Conservation (phyloP, 139 green algal genomes). For the Pedinophyceae sp. region DNA sequence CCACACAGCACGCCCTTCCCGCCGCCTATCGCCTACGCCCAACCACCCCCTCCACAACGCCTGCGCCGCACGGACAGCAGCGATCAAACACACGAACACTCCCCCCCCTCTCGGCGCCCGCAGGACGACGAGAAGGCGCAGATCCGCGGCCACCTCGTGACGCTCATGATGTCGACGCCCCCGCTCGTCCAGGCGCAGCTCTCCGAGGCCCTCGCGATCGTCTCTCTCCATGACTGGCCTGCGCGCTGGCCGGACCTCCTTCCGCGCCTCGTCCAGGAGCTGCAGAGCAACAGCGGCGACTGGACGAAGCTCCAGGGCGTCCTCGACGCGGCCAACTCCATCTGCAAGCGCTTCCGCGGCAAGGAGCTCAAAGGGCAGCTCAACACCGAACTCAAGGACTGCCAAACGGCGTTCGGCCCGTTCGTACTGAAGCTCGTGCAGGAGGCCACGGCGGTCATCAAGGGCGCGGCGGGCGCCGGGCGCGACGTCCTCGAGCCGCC, state of each 20-base stretch:
- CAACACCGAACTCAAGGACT: constrained; percentile 48
- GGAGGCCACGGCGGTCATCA: constrained; percentile 14
- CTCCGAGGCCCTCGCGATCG: constrained; percentile 80
- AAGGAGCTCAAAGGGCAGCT: constrained; percentile 3
- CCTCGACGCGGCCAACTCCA: constrained; percentile 78
- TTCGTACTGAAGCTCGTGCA: constrained; percentile 37
- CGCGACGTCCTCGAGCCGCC: constrained; percentile 28
- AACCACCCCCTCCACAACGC: too few relatives aligned
- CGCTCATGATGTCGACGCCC: constrained; percentile 77
- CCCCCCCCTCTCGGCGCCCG: too few relatives aligned
- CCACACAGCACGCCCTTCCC: too few relatives aligned
- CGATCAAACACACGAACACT: too few relatives aligned
- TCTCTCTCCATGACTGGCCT: constrained; percentile 83
- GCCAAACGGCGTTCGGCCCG: constrained; percentile 51
- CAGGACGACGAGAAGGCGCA: constrained; percentile 54
- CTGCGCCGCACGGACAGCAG: too few relatives aligned
- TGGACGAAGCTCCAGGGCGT: constrained; percentile 53
- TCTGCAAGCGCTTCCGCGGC: constrained; percentile 82
- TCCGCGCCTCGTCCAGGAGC: constrained; percentile 64
- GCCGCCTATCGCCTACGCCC: too few relatives aligned
- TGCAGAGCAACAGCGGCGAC: constrained; percentile 29
- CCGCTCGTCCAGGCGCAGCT: constrained; percentile 58
- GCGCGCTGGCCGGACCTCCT: constrained; percentile 67
- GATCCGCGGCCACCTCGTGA: constrained; percentile 67
- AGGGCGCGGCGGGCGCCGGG: constrained; percentile 9